These are phyloP conservation scores for Hysterangium stoloniferum DNA, from an alignment of 768 basidiomycete genomes.

Conservation along the genomic window DNA sequence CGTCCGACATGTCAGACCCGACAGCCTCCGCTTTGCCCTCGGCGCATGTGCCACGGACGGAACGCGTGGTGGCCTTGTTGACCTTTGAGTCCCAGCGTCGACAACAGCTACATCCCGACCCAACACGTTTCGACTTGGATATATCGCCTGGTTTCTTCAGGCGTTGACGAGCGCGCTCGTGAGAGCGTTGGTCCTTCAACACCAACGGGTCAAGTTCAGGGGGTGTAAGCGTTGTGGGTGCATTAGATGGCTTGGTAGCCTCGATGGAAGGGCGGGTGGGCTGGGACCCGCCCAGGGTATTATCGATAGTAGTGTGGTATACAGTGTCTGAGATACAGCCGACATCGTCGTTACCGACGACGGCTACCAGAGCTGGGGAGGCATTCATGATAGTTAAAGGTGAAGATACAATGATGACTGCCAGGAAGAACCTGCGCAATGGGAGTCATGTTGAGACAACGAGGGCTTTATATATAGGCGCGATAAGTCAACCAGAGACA, in stretches of 20 bases:
- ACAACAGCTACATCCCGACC: neutral
- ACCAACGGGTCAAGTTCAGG: slow-evolving; percentile 1
- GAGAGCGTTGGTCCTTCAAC: slow-evolving; percentile 7
- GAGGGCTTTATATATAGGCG: neutral
- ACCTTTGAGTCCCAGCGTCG: neutral
- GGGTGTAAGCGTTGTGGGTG: neutral
- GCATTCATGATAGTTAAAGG: slow-evolving; percentile 3
- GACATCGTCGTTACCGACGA: slow-evolving; percentile 8
- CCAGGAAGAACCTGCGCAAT: slow-evolving; percentile 5
- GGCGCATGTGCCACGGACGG: neutral
- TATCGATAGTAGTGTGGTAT: slow-evolving; percentile 10
- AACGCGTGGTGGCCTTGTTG: neutral
- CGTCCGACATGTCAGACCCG: neutral
- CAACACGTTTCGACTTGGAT: slow-evolving; percentile 4
- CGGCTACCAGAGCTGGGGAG: neutral
- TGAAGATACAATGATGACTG: slow-evolving; percentile 5
- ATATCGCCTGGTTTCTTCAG: slow-evolving; percentile 10
- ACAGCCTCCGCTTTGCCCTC: neutral
- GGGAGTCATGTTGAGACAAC: neutral
- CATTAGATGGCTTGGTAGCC: neutral
- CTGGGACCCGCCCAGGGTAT: neutral
- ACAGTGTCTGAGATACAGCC: slow-evolving; percentile 10
- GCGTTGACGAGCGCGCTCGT: slow-evolving; percentile 8
- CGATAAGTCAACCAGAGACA: neutral
- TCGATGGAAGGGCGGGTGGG: neutral